Base-by-base conservation (phyloP, 495 filamentous ascomycete genomes). In the Pseudevernia furfuracea region DNA sequence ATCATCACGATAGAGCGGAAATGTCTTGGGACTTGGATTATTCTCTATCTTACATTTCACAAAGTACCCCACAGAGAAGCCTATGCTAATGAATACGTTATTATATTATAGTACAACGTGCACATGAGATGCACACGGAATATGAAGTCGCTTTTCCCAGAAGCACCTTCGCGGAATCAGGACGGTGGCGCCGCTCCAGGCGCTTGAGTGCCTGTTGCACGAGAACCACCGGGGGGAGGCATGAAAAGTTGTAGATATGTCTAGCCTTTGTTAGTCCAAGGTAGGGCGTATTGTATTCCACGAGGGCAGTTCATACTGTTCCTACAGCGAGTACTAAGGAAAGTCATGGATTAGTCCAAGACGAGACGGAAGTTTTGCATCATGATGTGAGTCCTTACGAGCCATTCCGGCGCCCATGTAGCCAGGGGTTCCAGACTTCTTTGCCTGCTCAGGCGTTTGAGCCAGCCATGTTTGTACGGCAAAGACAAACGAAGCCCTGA, bases 351-450 rank as follows among this genome's bases (percentile, higher is more conserved):
- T 69, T 49, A 66, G 58, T 8, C 34, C 17, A 23, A 32, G 7
- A 17, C 28, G 17, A 44, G 48, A 37, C 61, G 38, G 58, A 49
- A 38, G 6, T 34, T 21, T 17, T 3, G 14, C 0, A n/a, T 30
- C 44, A 39, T 34, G 25, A 30, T 6, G 63, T 57, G 38, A 58
- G 21, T 11, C 80, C 91, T 71, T 80, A 96, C 91, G 73, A 15
- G 91, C 83, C 92, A 96, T 96, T 68, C 86, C 82, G 52, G 95
- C 88, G 58, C 85, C 86, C 76, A 95, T 89, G 72, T 90, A 91
- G 19, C 85, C 87, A n/a, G 92, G 91, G 8, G 89, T 91, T 48
- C 79, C 77, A 52, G 79, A 73, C 62, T 75, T 87, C 69, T 82
- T 85, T 75, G 83, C 86, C 70, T 87, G 80, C 46, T 91, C 90